Conservation (phyloP, 2,329 filamentous ascomycete genomes). For the Neonectria ditissima region DNA sequence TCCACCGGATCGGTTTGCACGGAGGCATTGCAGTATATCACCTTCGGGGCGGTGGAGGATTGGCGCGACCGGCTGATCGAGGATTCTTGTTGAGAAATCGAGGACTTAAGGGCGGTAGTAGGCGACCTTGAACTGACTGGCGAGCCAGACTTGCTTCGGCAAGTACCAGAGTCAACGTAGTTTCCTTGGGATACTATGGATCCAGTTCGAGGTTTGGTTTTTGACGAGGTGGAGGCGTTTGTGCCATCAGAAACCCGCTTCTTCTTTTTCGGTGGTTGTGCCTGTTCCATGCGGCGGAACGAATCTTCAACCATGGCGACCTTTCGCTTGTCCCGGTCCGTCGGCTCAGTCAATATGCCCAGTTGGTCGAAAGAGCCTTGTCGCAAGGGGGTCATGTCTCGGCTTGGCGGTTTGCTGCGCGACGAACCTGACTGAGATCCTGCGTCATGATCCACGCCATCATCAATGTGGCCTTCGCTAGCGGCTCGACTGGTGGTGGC, state of each 20-base stretch:
- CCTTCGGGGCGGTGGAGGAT: slow-evolving; percentile 53
- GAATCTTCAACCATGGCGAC: slow-evolving; percentile 74
- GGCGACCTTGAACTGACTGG: slow-evolving; percentile 59
- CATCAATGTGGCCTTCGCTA: slow-evolving; percentile 71
- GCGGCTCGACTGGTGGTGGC: slow-evolving; percentile 72
- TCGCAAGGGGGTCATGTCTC: slow-evolving; percentile 72
- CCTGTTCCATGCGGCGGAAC: slow-evolving; percentile 72
- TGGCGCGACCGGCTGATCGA: slow-evolving; percentile 49
- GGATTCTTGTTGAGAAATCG: slow-evolving; percentile 47
- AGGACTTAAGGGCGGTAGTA: slow-evolving; percentile 45
- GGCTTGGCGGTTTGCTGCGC: slow-evolving; percentile 74
- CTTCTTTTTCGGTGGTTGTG: slow-evolving; percentile 69
- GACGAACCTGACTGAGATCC: slow-evolving; percentile 60
- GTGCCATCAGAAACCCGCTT: slow-evolving; percentile 71
- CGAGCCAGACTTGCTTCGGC: slow-evolving; percentile 65
- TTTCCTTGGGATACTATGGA: slow-evolving; percentile 51
- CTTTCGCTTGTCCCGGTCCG: slow-evolving; percentile 75
- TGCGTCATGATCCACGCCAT: slow-evolving; percentile 64
- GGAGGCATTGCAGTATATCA: slow-evolving; percentile 62
- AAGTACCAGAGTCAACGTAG: slow-evolving; percentile 66
- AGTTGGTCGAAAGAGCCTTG: slow-evolving; percentile 71
- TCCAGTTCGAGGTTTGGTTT: slow-evolving; percentile 55
- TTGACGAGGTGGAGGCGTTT: slow-evolving; percentile 48
- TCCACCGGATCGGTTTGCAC: slow-evolving; percentile 68
- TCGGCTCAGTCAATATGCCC: slow-evolving; percentile 72